These are phyloP conservation scores for Xylaria intraflava DNA, from an alignment of 495 filamentous ascomycete species.

Conservation along the genomic window DNA sequence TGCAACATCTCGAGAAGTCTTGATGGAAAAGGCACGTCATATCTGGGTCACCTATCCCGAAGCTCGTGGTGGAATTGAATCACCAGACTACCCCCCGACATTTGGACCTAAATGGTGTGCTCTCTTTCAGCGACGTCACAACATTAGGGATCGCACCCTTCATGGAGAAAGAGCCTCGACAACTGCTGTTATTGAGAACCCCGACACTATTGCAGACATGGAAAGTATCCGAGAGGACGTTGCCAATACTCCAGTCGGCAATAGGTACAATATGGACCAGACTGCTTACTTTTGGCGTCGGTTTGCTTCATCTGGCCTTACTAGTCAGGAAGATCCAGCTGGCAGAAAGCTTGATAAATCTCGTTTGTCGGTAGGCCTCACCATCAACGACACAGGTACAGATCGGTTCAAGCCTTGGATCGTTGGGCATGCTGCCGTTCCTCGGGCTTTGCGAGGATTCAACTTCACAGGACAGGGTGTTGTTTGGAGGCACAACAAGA, in stretches of 20 bases:
- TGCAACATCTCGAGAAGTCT: neutral
- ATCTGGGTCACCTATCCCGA: neutral
- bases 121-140: neutral
- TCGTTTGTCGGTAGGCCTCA: neutral
- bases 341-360: neutral
- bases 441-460: too few species aligned
- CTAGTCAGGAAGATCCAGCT: neutral
- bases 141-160: neutral
- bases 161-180: neutral
- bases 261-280: neutral
- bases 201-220: neutral
- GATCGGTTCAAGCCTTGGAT: too few species aligned
- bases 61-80: neutral
- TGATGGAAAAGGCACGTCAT: neutral
- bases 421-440: too few species aligned
- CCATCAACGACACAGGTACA: neutral
- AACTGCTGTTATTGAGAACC: neutral
- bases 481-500: too few species aligned
- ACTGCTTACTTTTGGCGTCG: neutral
- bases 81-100: neutral
- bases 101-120: neutral
- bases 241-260: neutral
- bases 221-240: neutral
- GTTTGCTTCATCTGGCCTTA: neutral
- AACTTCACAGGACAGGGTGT: too few species aligned